phyloP scores from a whole-genome alignment of 1,139 yeast species.

The Yamadazyma dushanensis region DNA sequence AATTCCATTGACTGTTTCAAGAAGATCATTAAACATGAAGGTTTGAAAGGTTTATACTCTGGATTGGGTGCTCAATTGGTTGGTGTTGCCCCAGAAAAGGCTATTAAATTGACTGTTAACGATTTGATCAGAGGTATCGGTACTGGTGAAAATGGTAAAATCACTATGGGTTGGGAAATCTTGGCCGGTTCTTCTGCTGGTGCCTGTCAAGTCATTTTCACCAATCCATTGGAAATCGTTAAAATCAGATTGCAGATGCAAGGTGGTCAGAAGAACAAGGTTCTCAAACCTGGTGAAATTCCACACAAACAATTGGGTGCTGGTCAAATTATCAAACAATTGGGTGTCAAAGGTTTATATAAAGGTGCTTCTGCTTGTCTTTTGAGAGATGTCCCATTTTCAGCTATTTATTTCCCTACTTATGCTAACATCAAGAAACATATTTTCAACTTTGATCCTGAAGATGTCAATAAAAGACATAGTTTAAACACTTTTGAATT shows the following conservation, averaged over 20 bases:
- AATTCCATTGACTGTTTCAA: conserved; percentile 85
- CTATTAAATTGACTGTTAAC: conserved; percentile 92
- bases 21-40: conserved; percentile 77
- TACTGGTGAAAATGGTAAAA: conserved; percentile 57
- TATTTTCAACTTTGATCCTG: conserved; percentile 81
- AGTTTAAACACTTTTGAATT: conserved; percentile 77
- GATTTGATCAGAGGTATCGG: conserved; percentile 81
- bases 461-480: conserved; percentile 46
- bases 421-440: conserved; percentile 89
- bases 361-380: conserved; percentile 92
- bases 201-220: conserved; percentile 93
- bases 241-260: conserved; percentile 94
- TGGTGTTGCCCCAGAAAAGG: conserved; percentile 98
- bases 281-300: conserved; percentile 42
- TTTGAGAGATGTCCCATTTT: conserved; percentile 93
- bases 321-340: conserved; percentile 67
- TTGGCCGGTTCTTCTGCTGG: conserved; percentile 94
- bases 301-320: conserved; percentile 59
- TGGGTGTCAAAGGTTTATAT: conserved; percentile 85
- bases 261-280: conserved; percentile 60
- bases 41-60: conserved; percentile 84
- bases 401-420: conserved; percentile 96
- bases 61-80: conserved; percentile 93
- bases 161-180: conserved; percentile 73
- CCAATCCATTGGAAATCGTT: conserved; percentile 94